A percentile compares a stretch with the other conserved stretches of the same genome.
These are phyloP conservation scores for Silene uniflora DNA, from an alignment of 148 eudicot genomes.

Conservation along the genomic window DNA sequence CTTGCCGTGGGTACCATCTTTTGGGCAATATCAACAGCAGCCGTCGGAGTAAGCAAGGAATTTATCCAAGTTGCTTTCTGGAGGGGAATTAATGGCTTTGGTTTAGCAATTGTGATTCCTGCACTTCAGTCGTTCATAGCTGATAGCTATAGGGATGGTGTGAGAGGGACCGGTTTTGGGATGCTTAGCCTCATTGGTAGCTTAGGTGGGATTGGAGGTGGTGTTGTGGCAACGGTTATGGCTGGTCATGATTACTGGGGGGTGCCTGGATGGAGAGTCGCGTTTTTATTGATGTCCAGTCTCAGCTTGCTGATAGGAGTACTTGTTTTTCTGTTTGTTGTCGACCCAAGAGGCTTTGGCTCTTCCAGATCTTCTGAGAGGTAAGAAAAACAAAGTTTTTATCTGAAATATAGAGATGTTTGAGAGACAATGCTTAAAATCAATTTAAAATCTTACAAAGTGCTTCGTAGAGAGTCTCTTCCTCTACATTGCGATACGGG, in stretches of 20 bases:
- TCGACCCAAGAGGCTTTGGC: slow-evolving; percentile 52
- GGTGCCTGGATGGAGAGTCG: slow-evolving; percentile 81
- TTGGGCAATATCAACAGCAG: slow-evolving; percentile 92
- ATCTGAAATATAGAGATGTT: too few relatives aligned
- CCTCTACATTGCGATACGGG: too few relatives aligned
- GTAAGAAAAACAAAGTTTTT: slow-evolving; percentile 22
- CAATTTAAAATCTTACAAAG: too few relatives aligned
- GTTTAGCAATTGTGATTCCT: slow-evolving; percentile 91
- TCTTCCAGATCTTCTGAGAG: slow-evolving; percentile 40
- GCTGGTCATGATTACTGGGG: slow-evolving; percentile 77
- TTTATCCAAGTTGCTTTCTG: slow-evolving; percentile 75
- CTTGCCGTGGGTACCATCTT: slow-evolving; percentile 80
- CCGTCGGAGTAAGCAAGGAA: slow-evolving; percentile 65
- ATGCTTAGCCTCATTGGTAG: slow-evolving; percentile 72
- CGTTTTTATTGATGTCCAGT: slow-evolving; percentile 65
- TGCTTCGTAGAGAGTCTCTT: too few relatives aligned
- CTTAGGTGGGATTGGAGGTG: slow-evolving; percentile 88
- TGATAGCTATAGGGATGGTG: slow-evolving; percentile 69
- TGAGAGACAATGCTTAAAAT: too few relatives aligned
- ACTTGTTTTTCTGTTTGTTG: slow-evolving; percentile 74
- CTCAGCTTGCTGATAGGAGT: slow-evolving; percentile 60
- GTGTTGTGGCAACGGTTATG: slow-evolving; percentile 79
- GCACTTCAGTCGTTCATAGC: slow-evolving; percentile 95
- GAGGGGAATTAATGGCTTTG: slow-evolving; percentile 91
- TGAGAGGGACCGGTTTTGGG: slow-evolving; percentile 85